Conservation (phyloP, 1,139 yeast genomes). For the Starmera stellimalicola region DNA sequence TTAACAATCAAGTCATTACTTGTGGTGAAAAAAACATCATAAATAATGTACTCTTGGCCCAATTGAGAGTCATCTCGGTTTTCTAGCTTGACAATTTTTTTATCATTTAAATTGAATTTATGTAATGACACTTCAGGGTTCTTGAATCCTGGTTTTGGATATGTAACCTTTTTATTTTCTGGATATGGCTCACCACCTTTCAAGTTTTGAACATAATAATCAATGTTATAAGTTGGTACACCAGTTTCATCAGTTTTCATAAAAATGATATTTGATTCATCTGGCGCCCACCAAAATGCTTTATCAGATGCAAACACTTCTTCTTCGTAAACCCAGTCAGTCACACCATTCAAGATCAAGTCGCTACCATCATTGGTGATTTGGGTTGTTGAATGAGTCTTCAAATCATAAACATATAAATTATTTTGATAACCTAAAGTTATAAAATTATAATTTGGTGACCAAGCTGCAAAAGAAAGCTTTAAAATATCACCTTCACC, state of each 20-base stretch:
- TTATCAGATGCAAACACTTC: conserved; percentile 55
- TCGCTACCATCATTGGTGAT: conserved; percentile 59
- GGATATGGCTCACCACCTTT: conserved; percentile 51
- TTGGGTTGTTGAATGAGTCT: conserved; percentile 32
- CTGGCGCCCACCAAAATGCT: conserved; percentile 75
- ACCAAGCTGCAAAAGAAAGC: conserved; percentile 48
- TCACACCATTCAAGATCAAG: conserved; percentile 60
- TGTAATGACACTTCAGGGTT: conserved; percentile 51
- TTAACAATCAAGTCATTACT: conserved; percentile 42
- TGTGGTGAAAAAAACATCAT: conserved; percentile 60
- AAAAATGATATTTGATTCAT: conserved; percentile 50
- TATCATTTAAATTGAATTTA: conserved; percentile 29
- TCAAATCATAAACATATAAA: conserved; percentile 41
- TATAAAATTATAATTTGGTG: conserved; percentile 54
- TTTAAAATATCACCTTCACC: conserved; percentile 19
- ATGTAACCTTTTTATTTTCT: conserved; percentile 39
- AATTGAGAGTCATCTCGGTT: conserved; percentile 20
- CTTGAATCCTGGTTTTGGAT: conserved; percentile 74
- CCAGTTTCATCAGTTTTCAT: conserved; percentile 57
- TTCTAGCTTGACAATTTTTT: conserved; percentile 12
- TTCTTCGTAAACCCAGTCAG: conserved; percentile 92
- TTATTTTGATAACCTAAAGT: conserved; percentile 57
- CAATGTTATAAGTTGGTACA: conserved; percentile 56
- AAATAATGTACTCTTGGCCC: conserved; percentile 48
- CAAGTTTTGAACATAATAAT: conserved; percentile 43